Percentiles rank a stretch among this genome's conserved stretches.
Evolutionary conservation across 441 rosid genomes (phyloP).

Genomic region (Rhodomyrtus psidioides): DNA sequence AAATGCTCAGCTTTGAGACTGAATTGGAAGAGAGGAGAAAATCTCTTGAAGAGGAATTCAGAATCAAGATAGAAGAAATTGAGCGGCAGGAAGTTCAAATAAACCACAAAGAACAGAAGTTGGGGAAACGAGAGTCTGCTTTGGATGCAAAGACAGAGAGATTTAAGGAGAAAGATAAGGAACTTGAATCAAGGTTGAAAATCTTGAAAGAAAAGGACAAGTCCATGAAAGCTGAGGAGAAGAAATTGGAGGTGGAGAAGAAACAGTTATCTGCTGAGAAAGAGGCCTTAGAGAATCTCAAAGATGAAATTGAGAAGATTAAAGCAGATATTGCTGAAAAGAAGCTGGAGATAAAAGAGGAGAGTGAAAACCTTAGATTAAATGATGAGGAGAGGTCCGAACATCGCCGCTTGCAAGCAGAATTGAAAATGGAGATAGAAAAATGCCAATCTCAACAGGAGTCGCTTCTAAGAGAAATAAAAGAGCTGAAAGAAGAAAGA

Average conservation of each 20-base stretch:
- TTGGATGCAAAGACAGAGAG: constrained; percentile 48
- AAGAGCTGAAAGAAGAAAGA: constrained; percentile 63
- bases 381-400: constrained; percentile 62
- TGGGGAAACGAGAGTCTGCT: constrained; percentile 49
- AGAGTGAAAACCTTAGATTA: constrained; percentile 42
- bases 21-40: constrained; percentile 51
- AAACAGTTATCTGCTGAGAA: constrained; percentile 39
- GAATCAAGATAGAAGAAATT: constrained; percentile 33
- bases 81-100: constrained; percentile 42
- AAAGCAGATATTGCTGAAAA: constrained; percentile 50
- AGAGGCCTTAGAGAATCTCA: constrained; percentile 39
- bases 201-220: constrained; percentile 51
- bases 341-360: constrained; percentile 49
- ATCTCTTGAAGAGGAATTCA: constrained; percentile 49
- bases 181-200: constrained; percentile 49
- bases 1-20: constrained; percentile 45
- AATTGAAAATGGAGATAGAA: constrained; percentile 57
- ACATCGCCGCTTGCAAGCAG: constrained; percentile 49
- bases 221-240: constrained; percentile 48
- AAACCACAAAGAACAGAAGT: constrained; percentile 47
- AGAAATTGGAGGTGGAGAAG: constrained; percentile 46
- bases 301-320: constrained; percentile 58
- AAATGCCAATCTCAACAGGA: constrained; percentile 45
- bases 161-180: constrained; percentile 64
- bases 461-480: constrained; percentile 50